These are phyloP conservation scores for Lactuca sativa DNA, from an alignment of 129 eudicot species.

Conservation along the genomic window DNA sequence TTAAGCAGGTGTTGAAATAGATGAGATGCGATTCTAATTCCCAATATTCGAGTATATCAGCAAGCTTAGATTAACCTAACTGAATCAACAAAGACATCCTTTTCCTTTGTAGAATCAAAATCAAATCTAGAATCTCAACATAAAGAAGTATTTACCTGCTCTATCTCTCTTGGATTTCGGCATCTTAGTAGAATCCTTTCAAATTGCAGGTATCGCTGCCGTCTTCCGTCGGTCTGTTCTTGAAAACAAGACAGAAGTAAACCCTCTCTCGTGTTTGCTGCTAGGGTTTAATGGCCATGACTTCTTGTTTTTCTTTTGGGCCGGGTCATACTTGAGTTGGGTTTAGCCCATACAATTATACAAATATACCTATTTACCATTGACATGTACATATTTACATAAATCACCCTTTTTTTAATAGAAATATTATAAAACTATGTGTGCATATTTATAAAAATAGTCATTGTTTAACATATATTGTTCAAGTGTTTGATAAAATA, in stretches of 20 bases:
- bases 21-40: constrained; percentile 14
- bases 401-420: too few species aligned
- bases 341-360: neutral
- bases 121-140: neutral
- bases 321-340: neutral
- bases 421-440: too few species aligned
- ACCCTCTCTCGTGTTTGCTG: constrained; percentile 2
- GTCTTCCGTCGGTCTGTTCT: neutral
- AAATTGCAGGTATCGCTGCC: neutral
- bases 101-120: neutral
- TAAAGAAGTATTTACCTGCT: constrained; percentile 38
- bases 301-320: neutral
- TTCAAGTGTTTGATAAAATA: too few species aligned
- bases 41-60: neutral
- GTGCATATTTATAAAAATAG: too few species aligned
- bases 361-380: too few species aligned
- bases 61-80: neutral
- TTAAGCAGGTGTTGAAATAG: neutral
- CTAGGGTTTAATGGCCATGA: constrained; percentile 16
- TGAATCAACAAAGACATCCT: neutral
- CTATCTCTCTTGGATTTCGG: constrained; percentile 85
- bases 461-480: too few species aligned
- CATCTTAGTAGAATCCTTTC: constrained; percentile 36
- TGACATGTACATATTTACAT: too few species aligned
- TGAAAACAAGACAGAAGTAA: neutral